phyloP scores from a whole-genome alignment of 169 alveolate species.

The Plasmodium malariae region DNA sequence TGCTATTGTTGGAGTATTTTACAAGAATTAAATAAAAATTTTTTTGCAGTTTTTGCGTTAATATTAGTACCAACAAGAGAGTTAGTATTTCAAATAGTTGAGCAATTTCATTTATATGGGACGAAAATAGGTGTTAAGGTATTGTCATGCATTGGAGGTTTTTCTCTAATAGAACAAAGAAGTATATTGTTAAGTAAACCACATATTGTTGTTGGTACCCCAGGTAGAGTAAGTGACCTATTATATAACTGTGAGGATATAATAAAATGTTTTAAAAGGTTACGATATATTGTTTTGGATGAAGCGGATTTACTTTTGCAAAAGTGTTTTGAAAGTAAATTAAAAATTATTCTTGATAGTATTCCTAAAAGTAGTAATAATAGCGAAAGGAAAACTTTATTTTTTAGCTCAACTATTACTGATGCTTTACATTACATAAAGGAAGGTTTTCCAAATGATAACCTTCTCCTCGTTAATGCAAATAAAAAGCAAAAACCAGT shows the following conservation, averaged over 20 bases:
- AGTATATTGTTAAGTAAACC: conserved; percentile 91
- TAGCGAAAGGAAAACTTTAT: conserved; percentile 91
- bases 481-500: conserved; percentile 51
- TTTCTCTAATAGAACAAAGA: conserved; percentile 87
- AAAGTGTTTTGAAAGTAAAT: conserved; percentile 88
- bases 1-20: conserved; percentile 97
- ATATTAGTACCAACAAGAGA: conserved; percentile 98
- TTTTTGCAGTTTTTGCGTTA: conserved; percentile 95
- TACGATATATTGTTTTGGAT: conserved; percentile 94
- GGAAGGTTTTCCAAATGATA: conserved; percentile 26
- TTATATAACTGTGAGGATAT: conserved; percentile 79
- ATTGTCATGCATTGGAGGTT: conserved; percentile 94
- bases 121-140: conserved; percentile 90
- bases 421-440: conserved; percentile 69
- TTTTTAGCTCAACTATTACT: conserved; percentile 98
- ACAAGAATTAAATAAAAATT: conserved; percentile 94
- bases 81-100: conserved; percentile 96
- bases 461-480: conserved; percentile 34
- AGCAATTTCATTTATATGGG: conserved; percentile 94
- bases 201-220: conserved; percentile 97
- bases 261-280: conserved; percentile 83
- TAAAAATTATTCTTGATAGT: conserved; percentile 81
- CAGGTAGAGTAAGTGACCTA: conserved; percentile 96
- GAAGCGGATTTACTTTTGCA: conserved; percentile 97
- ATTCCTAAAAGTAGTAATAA: conserved; percentile 79